Conservation (phyloP, 148 eudicot genomes). For the Cornus suecica region DNA sequence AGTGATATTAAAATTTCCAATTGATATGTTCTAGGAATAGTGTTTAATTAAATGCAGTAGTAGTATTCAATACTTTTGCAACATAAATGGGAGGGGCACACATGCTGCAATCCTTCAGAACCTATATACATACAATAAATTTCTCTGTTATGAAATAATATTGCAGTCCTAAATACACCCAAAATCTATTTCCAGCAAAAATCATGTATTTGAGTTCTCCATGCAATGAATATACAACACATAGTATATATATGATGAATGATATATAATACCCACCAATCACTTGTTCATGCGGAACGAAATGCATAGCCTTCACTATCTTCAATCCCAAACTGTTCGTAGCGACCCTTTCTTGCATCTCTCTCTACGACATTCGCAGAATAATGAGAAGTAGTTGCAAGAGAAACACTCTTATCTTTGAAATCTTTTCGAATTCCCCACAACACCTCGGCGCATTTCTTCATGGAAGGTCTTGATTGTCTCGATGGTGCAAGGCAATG, state of each 20-base stretch:
- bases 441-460: slow-evolving; percentile 56
- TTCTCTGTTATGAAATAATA: too few species aligned
- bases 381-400: slow-evolving; percentile 21
- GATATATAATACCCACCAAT: not conserved
- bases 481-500: slow-evolving; percentile 49
- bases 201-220: not conserved
- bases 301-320: slow-evolving; percentile 31
- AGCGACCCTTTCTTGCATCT: slow-evolving; percentile 34
- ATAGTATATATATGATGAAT: not conserved
- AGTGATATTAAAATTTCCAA: too few species aligned
- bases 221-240: not conserved
- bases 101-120: too few species aligned
- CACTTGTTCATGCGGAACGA: slow-evolving; percentile 35
- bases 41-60: too few species aligned
- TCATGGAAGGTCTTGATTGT: slow-evolving; percentile 67
- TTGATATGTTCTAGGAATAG: too few species aligned
- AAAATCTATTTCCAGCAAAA: too few species aligned
- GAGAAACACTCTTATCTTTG: slow-evolving; percentile 19
- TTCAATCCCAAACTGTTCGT: slow-evolving; percentile 34
- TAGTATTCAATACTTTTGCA: too few species aligned
- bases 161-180: too few species aligned
- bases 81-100: too few species aligned
- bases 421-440: slow-evolving; percentile 64
- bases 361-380: slow-evolving; percentile 38
- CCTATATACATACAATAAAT: too few species aligned